Base-by-base conservation (phyloP, 805 yeast species). In the Kodamaea neixiangensis region DNA sequence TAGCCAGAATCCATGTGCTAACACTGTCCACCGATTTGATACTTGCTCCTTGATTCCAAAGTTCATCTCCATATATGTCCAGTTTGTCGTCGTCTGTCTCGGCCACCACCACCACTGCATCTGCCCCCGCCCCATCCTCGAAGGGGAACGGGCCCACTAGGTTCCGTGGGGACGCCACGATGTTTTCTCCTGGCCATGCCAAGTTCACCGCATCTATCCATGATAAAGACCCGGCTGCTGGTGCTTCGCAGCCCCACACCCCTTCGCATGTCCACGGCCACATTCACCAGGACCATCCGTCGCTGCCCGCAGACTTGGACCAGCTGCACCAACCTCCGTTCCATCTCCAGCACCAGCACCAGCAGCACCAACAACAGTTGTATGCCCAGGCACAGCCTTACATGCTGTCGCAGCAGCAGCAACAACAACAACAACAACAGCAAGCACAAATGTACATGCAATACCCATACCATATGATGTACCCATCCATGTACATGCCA, bases 131-230 rank as follows among this genome's bases (percentile, higher is more conserved):
- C 41, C 17, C n/a, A 10, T 14, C 21, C 7, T 37, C 41, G 19
- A 37, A 37, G 19, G 41, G n/a, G 41, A 37, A 37, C 38, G 72
- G 73, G 7, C 65, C 72, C 47, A 61, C 61, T 53, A 68, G 72
- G 47, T 71, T 71, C 58, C 72, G 74, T 58, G 66, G 68, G 37
- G 74, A 69, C 59, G 74, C 72, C 14, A 70, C 72, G 50, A 65
- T 67, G 40, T 71, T 71, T 50, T 62, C 67, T 17, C 75, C 75
- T n/a, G 58, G 63, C 46, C 53, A 51, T 15, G 41, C 41, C 19
- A 37, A 37, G 41, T 37, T 37, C 20, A 19, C 21, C 9, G 41
- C 41, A 10, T 37, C 41, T 19, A 37, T 37, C 20, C 42, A 38
- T 17, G 42, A 20, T 20, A 38, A 38, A 11, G 22, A 38, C n/a